Conservation (phyloP, 1,284 basidiomycete genomes). For the Apiotrichum laibachii region DNA sequence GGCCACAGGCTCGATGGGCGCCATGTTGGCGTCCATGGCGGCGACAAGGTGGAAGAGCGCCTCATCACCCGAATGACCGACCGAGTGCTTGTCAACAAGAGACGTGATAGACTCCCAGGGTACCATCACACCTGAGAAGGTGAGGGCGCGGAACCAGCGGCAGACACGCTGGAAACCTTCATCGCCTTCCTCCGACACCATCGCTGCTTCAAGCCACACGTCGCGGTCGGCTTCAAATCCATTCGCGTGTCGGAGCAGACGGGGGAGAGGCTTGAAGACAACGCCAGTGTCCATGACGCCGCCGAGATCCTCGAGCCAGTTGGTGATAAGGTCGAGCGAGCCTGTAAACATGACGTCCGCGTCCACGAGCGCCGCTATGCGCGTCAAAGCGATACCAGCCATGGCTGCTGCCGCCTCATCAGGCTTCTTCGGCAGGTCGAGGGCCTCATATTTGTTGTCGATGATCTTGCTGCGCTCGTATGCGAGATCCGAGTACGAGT, state of each 20-base stretch:
- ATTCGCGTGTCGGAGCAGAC: conserved; percentile 56
- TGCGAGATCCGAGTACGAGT: conserved; percentile 48
- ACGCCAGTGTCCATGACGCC: conserved; percentile 18
- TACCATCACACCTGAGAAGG: conserved; percentile 67
- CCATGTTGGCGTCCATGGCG: conserved; percentile 32
- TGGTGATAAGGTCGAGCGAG: conserved; percentile 62
- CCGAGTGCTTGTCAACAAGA: conserved; percentile 21
- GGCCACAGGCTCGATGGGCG: conserved; percentile 19
- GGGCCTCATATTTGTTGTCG: conserved; percentile 14
- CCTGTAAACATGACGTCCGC: conserved; percentile 58
- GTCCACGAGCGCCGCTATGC: conserved; percentile 33
- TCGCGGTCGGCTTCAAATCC: conserved; percentile 50
- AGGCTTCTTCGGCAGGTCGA: conserved; percentile 16
- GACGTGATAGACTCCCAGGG: conserved; percentile 48
- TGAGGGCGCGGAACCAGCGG: conserved; percentile 64
- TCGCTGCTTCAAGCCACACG: conserved; percentile 60
- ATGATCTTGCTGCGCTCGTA: conserved; percentile 37
- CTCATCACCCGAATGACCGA: conserved; percentile 7
- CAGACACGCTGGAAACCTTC: conserved; percentile 58
- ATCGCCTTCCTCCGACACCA: conserved; percentile 53
- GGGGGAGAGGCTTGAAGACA: conserved; percentile 55
- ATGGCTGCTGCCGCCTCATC: conserved; percentile 21
- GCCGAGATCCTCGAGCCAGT: conserved; percentile 60
- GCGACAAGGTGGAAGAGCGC: conserved; percentile 33
- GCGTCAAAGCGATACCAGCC: conserved; percentile 33